These are phyloP conservation scores for Hymenoscyphus fructigenus DNA, from an alignment of 2,329 filamentous ascomycete genomes.

Conservation along the genomic window DNA sequence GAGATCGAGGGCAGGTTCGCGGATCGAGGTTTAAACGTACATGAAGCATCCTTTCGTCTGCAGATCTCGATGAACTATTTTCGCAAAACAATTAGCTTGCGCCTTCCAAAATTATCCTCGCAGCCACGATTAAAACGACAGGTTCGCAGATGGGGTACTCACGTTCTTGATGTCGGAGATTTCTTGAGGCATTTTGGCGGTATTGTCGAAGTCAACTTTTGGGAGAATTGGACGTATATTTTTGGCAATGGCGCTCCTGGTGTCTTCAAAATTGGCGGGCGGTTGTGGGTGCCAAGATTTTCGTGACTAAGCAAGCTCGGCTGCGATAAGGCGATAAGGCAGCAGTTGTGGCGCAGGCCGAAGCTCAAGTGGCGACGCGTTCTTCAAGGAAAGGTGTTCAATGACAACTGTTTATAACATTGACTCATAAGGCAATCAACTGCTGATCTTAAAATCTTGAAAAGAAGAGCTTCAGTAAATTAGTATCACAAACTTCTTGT, in stretches of 20 bases:
- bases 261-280: slow-evolving; percentile 1
- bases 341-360: neutral
- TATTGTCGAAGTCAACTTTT: slow-evolving; percentile 30
- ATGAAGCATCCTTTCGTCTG: slow-evolving; percentile 98
- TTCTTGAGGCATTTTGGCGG: slow-evolving; percentile 19
- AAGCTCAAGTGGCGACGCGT: neutral
- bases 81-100: neutral
- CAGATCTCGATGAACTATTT: slow-evolving; percentile 98
- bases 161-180: slow-evolving; percentile 82
- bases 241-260: slow-evolving; percentile 10
- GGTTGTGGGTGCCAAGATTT: slow-evolving; percentile 8
- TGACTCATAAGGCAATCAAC: neutral
- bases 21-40: slow-evolving; percentile 59
- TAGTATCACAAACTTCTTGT: neutral
- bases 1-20: neutral
- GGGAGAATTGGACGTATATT: slow-evolving; percentile 23
- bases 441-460: neutral
- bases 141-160: slow-evolving; percentile 28
- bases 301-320: slow-evolving; percentile 10
- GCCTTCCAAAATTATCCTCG: neutral
- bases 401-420: neutral
- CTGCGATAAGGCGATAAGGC: slow-evolving; percentile 5
- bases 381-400: neutral
- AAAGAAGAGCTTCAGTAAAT: neutral
- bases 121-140: neutral